Evolutionary conservation across 495 filamentous ascomycete genomes (phyloP).

Genomic region (Neurospora tetraspora): DNA sequence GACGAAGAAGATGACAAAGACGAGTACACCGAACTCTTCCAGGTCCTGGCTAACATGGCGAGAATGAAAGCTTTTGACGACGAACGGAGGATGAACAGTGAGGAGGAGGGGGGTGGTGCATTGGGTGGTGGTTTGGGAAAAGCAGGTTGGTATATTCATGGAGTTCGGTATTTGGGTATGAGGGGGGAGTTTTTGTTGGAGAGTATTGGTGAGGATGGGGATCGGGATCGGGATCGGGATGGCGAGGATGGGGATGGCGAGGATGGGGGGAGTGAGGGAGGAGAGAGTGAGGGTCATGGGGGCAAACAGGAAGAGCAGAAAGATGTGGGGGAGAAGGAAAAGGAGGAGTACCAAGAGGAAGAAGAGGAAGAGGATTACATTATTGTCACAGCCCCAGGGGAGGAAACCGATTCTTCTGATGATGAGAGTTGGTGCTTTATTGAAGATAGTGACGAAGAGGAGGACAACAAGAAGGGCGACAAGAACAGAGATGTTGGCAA

Average conservation of each 20-base stretch:
- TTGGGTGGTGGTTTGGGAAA: neutral
- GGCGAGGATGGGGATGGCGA: constrained; percentile 3
- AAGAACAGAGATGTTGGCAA: too few species aligned
- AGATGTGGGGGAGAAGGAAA: too few species aligned
- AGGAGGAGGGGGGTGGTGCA: neutral
- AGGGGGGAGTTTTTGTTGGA: neutral
- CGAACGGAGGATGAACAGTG: neutral
- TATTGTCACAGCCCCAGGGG: neutral
- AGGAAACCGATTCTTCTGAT: neutral
- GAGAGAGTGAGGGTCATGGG: constrained; percentile 15
- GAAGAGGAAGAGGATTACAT: neutral
- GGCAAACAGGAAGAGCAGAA: neutral
- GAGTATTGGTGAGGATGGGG: constrained; percentile 9
- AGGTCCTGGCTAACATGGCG: neutral
- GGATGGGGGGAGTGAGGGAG: neutral
- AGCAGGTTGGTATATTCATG: neutral
- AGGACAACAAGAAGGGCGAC: neutral
- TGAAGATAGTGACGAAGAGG: neutral
- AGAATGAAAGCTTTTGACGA: neutral
- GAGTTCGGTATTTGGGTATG: neutral
- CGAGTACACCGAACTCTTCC: neutral
- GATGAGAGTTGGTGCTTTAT: neutral
- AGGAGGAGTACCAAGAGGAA: neutral
- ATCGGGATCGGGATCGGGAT: too few species aligned
- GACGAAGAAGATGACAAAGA: neutral